These are phyloP conservation scores for Cytospora mali DNA, from an alignment of 2,329 filamentous ascomycete species.

Conservation along the genomic window DNA sequence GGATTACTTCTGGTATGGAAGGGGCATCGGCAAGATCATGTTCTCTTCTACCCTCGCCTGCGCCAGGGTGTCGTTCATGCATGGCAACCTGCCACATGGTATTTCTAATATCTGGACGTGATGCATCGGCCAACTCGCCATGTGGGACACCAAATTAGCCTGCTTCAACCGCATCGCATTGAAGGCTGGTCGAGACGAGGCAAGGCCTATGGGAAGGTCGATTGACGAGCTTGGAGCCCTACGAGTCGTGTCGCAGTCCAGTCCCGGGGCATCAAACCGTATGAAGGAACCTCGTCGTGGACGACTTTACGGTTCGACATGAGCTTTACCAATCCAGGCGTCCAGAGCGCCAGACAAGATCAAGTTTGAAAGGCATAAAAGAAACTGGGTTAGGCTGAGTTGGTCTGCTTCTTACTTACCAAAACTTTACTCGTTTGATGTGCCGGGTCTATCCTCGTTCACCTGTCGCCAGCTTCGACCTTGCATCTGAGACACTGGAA, in stretches of 20 bases:
- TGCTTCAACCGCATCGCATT: not conserved
- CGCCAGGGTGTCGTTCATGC: not conserved
- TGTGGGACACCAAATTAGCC: not conserved
- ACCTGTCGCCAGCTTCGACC: conserved; percentile 17
- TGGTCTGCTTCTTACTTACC: conserved; percentile 14
- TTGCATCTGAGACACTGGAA: conserved; percentile 19
- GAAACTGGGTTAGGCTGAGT: not conserved
- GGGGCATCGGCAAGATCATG: too few relatives aligned
- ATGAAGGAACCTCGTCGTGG: not conserved
- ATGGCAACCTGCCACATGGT: conserved; percentile 4
- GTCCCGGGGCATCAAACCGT: not conserved
- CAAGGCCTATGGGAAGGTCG: not conserved
- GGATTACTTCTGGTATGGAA: not conserved
- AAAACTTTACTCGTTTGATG: conserved; percentile 3
- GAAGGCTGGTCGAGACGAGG: not conserved
- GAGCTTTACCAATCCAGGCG: not conserved
- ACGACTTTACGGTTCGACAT: not conserved
- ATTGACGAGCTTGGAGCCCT: not conserved
- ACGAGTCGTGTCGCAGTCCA: not conserved
- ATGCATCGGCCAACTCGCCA: not conserved
- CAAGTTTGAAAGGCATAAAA: not conserved
- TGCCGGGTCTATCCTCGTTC: conserved; percentile 24
- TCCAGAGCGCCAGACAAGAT: not conserved
- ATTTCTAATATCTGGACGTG: not conserved
- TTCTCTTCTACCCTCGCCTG: not conserved